phyloP scores from a whole-genome alignment of 2,329 filamentous ascomycete species.

The Colletotrichum sp. region DNA sequence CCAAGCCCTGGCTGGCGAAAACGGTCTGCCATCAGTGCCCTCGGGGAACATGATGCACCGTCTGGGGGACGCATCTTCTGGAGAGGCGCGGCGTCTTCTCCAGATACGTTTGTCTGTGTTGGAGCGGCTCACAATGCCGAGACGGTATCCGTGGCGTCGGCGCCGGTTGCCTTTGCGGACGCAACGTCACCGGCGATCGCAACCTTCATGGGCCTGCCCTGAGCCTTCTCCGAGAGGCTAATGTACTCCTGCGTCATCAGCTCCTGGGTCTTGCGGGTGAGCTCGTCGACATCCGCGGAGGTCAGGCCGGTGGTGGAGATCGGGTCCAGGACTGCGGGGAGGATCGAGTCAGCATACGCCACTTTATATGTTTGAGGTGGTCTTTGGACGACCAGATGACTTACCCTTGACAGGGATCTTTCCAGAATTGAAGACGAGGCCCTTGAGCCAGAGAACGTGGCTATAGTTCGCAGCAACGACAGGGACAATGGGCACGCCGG shows the following conservation, averaged over 20 bases:
- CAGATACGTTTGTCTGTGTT: neutral
- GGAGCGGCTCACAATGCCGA: neutral
- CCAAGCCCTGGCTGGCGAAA: neutral
- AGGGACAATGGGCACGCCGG: conserved; percentile 90
- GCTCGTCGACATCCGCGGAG: conserved; percentile 76
- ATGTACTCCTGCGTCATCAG: conserved; percentile 75
- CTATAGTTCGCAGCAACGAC: conserved; percentile 83
- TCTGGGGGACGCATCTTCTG: neutral
- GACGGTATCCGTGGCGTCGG: conserved; percentile 14
- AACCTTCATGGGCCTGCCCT: conserved; percentile 35
- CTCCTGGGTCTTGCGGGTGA: conserved; percentile 72
- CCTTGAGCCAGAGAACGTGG: conserved; percentile 70
- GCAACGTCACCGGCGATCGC: neutral
- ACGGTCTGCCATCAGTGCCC: neutral
- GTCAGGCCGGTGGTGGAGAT: conserved; percentile 79
- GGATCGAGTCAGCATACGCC: neutral
- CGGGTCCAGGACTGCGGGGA: conserved; percentile 71
- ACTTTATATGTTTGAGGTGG: neutral
- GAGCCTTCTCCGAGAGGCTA: conserved; percentile 55
- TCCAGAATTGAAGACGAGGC: conserved; percentile 69
- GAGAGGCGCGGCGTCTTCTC: neutral
- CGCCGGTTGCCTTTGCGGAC: conserved; percentile 17
- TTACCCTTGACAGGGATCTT: conserved; percentile 77
- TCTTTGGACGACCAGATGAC: conserved; percentile 24
- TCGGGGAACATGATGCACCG: neutral